These are phyloP conservation scores for Aspergillus sergii DNA, from an alignment of 2,329 filamentous ascomycete genomes.

Conservation along the genomic window DNA sequence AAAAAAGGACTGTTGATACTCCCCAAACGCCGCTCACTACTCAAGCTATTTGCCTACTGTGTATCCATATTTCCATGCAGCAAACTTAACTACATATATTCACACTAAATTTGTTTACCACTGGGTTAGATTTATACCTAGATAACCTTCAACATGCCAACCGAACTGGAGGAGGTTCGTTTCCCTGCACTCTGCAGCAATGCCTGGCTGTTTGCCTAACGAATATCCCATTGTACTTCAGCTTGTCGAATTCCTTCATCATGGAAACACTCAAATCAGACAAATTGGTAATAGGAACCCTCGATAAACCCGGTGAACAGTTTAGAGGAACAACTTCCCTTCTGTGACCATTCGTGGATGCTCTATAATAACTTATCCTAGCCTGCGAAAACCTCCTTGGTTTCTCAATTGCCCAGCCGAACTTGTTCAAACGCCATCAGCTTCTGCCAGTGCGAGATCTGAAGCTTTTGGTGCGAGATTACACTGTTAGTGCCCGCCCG, in stretches of 20 bases:
- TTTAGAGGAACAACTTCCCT: constrained; percentile 18
- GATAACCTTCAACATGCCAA: constrained; percentile 62
- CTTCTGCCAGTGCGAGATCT: constrained; percentile 81
- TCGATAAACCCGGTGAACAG: background rate
- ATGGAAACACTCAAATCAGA: constrained; percentile 88
- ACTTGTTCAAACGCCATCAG: constrained; percentile 80
- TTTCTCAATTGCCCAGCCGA: constrained; percentile 74
- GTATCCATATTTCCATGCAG: background rate
- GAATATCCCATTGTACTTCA: background rate
- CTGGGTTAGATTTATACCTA: background rate
- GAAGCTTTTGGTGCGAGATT: constrained; percentile 83
- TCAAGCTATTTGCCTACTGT: background rate
- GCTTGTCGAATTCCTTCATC: constrained; percentile 82
- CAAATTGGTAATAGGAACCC: constrained; percentile 62
- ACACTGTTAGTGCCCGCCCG: constrained; percentile 61
- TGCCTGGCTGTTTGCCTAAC: background rate
- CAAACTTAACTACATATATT: background rate
- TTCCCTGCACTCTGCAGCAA: background rate
- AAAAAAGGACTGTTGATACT: background rate
- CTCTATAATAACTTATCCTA: constrained; percentile 31
- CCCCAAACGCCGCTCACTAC: background rate
- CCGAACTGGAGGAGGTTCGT: constrained; percentile 73
- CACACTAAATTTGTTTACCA: background rate
- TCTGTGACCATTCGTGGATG: background rate
- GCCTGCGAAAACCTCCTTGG: constrained; percentile 86